Conservation (phyloP, 129 eudicot genomes). For the Apium graveolens region DNA sequence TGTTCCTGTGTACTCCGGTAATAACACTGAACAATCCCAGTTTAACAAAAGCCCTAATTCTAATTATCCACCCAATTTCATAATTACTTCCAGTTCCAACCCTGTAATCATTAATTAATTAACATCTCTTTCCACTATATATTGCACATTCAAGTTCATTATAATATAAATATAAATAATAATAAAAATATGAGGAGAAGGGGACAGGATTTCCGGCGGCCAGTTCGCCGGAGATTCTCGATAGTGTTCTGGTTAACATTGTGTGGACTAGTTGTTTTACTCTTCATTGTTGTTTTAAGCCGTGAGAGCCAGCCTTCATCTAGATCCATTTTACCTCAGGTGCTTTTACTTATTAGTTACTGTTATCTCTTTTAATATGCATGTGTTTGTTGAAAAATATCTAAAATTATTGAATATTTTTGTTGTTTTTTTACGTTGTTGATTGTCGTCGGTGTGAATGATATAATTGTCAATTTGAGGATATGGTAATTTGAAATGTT, state of each 20-base stretch:
- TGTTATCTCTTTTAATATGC: neutral
- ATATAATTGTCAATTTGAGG: neutral
- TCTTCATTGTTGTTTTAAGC: conserved; percentile 58
- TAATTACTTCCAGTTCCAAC: neutral
- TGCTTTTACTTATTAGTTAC: conserved; percentile 1
- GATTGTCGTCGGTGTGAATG: too few relatives aligned
- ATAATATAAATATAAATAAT: neutral
- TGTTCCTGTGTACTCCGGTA: too few relatives aligned
- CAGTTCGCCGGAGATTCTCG: conserved; percentile 53
- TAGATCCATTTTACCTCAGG: conserved; percentile 55
- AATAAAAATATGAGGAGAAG: conserved; percentile 46
- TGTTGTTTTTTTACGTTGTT: too few relatives aligned
- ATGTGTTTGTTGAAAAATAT: too few relatives aligned
- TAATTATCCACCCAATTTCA: neutral
- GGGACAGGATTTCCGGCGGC: conserved; percentile 68
- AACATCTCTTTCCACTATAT: neutral
- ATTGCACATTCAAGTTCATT: neutral
- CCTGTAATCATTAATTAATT: neutral
- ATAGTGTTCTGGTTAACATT: conserved; percentile 59
- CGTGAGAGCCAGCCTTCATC: conserved; percentile 53
- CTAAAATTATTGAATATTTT: too few relatives aligned
- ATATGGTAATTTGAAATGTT: neutral
- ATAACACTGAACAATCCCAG: too few relatives aligned
- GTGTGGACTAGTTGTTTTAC: conserved; percentile 55
- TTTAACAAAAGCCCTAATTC: neutral